A percentile compares a stretch with the other conserved stretches of the same genome.
phyloP scores from a whole-genome alignment of 495 filamentous ascomycete genomes.

The Aspergillus kassunensis region DNA sequence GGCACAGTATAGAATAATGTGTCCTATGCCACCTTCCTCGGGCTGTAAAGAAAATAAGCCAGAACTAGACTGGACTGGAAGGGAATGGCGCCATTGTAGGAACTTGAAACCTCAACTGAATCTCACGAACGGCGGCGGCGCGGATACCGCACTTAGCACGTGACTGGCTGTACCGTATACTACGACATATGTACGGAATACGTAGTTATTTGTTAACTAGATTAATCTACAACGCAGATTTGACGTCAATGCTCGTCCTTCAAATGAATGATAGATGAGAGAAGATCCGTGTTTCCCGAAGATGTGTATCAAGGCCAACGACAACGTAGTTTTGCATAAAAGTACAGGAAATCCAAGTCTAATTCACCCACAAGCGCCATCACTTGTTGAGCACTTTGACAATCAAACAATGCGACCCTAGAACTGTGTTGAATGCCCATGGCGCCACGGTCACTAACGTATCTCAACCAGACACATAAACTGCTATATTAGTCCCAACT shows the following conservation, averaged over 20 bases:
- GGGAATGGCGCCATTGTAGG: too few species aligned
- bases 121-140: not conserved
- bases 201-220: not conserved
- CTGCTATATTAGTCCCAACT: conserved; percentile 46
- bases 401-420: not conserved
- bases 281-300: conserved; percentile 11
- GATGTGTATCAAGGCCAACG: conserved; percentile 11
- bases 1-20: too few species aligned
- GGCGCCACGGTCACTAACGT: not conserved
- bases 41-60: too few species aligned
- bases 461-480: conserved; percentile 6
- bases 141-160: not conserved
- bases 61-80: too few species aligned
- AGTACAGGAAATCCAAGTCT: conserved; percentile 24
- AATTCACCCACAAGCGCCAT: conserved; percentile 6
- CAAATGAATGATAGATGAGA: not conserved
- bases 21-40: too few species aligned
- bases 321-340: conserved; percentile 19
- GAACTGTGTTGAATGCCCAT: not conserved
- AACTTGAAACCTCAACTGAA: not conserved
- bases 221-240: not conserved
- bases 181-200: not conserved
- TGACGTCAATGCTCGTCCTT: not conserved
- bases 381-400: not conserved
- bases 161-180: not conserved